phyloP scores from a whole-genome alignment of 805 yeast species.

The Lipomyces sp. region DNA sequence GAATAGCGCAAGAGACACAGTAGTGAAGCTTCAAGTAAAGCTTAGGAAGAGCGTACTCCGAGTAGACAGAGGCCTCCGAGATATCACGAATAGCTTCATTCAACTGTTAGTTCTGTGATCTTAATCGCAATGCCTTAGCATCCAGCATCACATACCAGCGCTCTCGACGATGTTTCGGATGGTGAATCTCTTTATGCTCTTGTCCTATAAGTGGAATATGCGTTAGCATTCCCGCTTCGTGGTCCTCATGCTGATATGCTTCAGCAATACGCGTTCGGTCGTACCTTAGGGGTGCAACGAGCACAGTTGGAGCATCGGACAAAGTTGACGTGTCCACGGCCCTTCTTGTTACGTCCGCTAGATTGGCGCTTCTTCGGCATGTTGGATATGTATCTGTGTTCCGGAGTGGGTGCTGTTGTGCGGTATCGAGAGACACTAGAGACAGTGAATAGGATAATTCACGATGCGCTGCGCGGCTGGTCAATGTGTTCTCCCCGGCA shows the following conservation, averaged over 20 bases:
- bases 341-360: slow-evolving; percentile 99
- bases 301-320: slow-evolving; percentile 99
- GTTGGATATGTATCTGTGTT: too few relatives aligned
- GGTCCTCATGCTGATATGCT: neutral
- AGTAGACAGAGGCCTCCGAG: slow-evolving; percentile 98
- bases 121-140: too few relatives aligned
- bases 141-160: slow-evolving; percentile 59
- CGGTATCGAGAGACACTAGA: neutral
- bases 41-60: slow-evolving; percentile 99
- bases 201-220: slow-evolving; percentile 54
- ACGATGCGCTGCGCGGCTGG: neutral
- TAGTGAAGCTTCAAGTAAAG: slow-evolving; percentile 99
- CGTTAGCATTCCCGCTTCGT: neutral
- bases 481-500: neutral
- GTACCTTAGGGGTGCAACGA: slow-evolving; percentile 91
- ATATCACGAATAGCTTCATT: slow-evolving; percentile 86
- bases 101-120: neutral
- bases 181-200: slow-evolving; percentile 99
- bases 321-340: slow-evolving; percentile 99
- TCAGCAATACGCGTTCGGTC: neutral
- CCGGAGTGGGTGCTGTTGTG: neutral
- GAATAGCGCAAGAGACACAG: slow-evolving; percentile 99
- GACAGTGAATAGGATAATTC: neutral
- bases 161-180: slow-evolving; percentile 99
- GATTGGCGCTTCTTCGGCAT: slow-evolving; percentile 99